phyloP scores from a whole-genome alignment of 139 green algal species.

The Coccomyxa sp. region DNA sequence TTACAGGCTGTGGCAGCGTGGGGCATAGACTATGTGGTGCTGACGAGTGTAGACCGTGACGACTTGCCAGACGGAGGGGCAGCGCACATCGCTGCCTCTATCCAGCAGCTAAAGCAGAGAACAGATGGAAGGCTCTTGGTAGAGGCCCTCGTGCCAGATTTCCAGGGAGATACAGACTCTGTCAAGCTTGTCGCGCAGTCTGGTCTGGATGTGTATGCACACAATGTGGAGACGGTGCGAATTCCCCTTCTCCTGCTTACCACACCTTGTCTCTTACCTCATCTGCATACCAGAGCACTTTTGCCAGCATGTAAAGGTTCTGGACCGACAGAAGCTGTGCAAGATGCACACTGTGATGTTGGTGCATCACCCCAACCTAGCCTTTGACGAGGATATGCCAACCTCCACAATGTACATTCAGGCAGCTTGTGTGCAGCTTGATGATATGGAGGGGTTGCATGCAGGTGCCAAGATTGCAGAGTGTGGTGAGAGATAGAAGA shows the following conservation, averaged over 20 bases:
- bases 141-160: slow-evolving; percentile 95
- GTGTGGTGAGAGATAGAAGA: slow-evolving; percentile 76
- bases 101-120: slow-evolving; percentile 69
- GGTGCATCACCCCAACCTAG: no score
- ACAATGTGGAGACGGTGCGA: slow-evolving; percentile 99
- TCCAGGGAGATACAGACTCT: slow-evolving; percentile 66
- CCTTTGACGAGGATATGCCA: no score
- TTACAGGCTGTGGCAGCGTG: slow-evolving; percentile 78
- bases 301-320: no score
- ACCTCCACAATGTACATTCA: no score
- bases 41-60: slow-evolving; percentile 97
- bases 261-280: no score
- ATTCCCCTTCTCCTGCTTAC: no score
- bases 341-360: no score
- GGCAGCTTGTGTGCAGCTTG: no score
- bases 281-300: no score
- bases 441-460: slow-evolving; percentile 4
- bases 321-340: no score
- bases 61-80: slow-evolving; percentile 90
- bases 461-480: slow-evolving; percentile 36
- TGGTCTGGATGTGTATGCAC: slow-evolving; percentile 96
- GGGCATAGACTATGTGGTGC: slow-evolving; percentile 97
- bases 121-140: slow-evolving; percentile 78
- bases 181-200: slow-evolving; percentile 64
- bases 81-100: slow-evolving; percentile 84